These are phyloP conservation scores for Pyrenochaeta sp. DNA, from an alignment of 2,329 filamentous ascomycete species.

Conservation along the genomic window DNA sequence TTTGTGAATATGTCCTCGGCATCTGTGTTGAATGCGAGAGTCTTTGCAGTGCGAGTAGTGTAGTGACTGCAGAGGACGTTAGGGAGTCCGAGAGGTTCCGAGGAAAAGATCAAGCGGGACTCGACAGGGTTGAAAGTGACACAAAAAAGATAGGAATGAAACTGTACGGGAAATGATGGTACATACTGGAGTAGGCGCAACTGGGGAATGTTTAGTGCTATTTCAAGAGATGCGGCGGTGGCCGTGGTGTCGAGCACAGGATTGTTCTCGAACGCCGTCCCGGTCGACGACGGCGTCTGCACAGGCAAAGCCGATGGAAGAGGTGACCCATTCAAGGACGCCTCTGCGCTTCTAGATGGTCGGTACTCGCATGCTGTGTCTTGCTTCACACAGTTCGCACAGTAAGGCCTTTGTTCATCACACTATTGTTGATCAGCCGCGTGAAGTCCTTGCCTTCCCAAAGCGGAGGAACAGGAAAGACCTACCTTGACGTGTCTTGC, in stretches of 20 bases:
- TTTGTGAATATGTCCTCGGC: conserved; percentile 27
- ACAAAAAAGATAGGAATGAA: background rate
- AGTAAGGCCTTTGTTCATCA: conserved; percentile 41
- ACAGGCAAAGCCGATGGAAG: conserved; percentile 13
- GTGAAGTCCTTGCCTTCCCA: background rate
- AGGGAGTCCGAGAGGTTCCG: too few relatives aligned
- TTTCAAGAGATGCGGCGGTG: conserved; percentile 4
- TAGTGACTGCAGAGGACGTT: conserved; percentile 26
- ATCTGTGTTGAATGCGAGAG: conserved; percentile 23
- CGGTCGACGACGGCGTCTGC: conserved; percentile 23
- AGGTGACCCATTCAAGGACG: conserved; percentile 21
- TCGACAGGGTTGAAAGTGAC: too few relatives aligned
- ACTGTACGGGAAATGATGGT: background rate
- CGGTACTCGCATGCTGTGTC: conserved; percentile 38
- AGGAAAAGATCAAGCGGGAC: too few relatives aligned
- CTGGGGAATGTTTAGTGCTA: conserved; percentile 29
- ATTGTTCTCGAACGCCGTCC: conserved; percentile 7
- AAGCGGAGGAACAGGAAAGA: background rate
- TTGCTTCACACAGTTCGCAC: conserved; percentile 42
- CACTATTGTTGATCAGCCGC: conserved; percentile 30
- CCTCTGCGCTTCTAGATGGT: conserved; percentile 18
- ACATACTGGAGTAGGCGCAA: conserved; percentile 38
- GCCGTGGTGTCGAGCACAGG: background rate
- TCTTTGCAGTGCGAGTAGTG: conserved; percentile 34
- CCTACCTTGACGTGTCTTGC: conserved; percentile 38